Evolutionary conservation across 2,329 filamentous ascomycete genomes (phyloP), one percentile per base, ranked within the genome.

Genomic region (Sporothrix brasiliensis): DNA sequence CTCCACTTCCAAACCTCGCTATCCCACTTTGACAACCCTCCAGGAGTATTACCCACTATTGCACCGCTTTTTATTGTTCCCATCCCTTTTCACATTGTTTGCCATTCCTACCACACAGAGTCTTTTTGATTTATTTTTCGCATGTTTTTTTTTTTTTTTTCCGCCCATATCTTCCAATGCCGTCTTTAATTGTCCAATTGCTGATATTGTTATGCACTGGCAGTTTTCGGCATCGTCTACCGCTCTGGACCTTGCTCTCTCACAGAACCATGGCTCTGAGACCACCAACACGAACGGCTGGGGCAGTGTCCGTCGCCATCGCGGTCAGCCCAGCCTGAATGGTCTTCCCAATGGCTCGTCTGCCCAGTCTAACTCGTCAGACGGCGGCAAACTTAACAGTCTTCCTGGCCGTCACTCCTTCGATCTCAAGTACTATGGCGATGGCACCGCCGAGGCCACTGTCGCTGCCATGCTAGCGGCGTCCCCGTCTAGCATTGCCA

Each of bases 221-320:
- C 70, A 95, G 89, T 84, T 94, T 72, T 93, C 92, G 78, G 88
- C 92, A 69, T 93, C 92, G 73, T 92, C 91, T 75, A 89, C 91
- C 78, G 90, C 92, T 68, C 85, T 94, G 77, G 92, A 97, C 80
- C 86, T 96, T 78, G 91, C 92, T 70, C 85, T 89, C 72, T 88
- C 89, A 66, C 88, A 89, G 72, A 89, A 87, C 72, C 87, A 89
- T 61, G 88, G 86, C 73, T 85, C 88, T 71, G 89, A 92, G 73
- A 76, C 78, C 65, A 72, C 78, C 52, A 76, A 79, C 63, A 76
- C 78, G 53, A 81, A 83, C 81, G 83, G 85, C 74, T 92, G 89
- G 85, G 86, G 85, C 75, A 84, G 84, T 75, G 86, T 90, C 79
- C 86, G 85, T 78, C 90, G 88, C 77, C 89, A 92, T 80, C 90